Conservation (phyloP, 352 stramenopile species). For the Globisporangium uncinulatum region DNA sequence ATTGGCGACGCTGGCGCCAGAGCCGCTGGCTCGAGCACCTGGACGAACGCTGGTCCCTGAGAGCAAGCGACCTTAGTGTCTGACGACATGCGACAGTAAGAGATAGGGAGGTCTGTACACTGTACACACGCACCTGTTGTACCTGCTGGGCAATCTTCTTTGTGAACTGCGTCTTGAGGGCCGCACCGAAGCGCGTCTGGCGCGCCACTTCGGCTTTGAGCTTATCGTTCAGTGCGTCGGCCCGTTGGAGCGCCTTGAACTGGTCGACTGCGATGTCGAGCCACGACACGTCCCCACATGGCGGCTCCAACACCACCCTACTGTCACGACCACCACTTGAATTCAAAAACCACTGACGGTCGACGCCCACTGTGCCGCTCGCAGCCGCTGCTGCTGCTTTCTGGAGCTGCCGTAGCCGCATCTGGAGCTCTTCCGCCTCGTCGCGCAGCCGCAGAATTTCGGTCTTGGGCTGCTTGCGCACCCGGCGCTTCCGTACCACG, state of each 20-base stretch:
- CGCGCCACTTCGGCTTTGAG: slow-evolving; percentile 6
- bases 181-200: slow-evolving; percentile 6
- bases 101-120: too few species aligned
- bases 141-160: slow-evolving; percentile 13
- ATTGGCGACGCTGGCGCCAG: too few species aligned
- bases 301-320: background rate
- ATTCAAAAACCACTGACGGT: background rate
- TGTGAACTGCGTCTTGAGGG: slow-evolving; percentile 8
- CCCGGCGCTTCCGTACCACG: slow-evolving; percentile 1
- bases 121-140: too few species aligned
- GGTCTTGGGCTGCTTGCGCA: slow-evolving; percentile 8
- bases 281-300: slow-evolving; percentile 1
- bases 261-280: slow-evolving; percentile 9
- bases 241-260: slow-evolving; percentile 8
- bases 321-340: background rate
- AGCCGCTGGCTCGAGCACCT: background rate
- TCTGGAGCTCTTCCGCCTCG: slow-evolving; percentile 9
- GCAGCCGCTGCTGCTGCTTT: background rate
- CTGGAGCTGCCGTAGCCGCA: slow-evolving; percentile 9
- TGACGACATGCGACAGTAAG: too few species aligned
- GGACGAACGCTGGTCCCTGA: slow-evolving; percentile 2
- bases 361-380: background rate
- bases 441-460: slow-evolving; percentile 11
- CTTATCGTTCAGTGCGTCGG: slow-evolving; percentile 8
- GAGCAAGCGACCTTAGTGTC: background rate